Base-by-base conservation (phyloP, 495 filamentous ascomycete species). In the Glarea lozoyensis region DNA sequence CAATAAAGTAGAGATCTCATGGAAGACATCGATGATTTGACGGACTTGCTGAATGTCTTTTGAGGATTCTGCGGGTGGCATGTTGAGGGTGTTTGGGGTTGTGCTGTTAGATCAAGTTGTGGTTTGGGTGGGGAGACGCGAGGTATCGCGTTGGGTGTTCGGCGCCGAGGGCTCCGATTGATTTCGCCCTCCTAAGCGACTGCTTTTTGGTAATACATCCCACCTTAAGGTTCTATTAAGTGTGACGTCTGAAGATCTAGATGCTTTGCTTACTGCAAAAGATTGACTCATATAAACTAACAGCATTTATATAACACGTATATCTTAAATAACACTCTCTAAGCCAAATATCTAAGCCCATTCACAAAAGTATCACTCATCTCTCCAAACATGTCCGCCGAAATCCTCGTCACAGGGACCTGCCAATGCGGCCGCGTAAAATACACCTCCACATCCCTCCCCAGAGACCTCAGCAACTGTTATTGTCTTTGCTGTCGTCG, bases 21-120 rank as follows among this genome's bases (percentile, higher is more conserved):
- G 80, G 36, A 98, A 73, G 45, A 97, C 90, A 63, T 97, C 88
- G 46, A 97, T 88, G 45, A 93, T 86, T 62, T 97, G 88, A 19
- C 88, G 81, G n/a, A 92, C 92, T 40, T 56, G 53, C 16, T 45
- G 15, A 7, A 50, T 48, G 18, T 34, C 40, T 41, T 50, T 48
- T 39, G 49, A 31, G 16, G 52, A 48, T 48, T 50, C 42, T 21
- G 35, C 13, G 20, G 33, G n/a, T 29, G 25, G 7, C 7, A 29
- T 7, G 7, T n/a, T n/a, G n/a, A n/a, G n/a, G 25, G 25, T 29
- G 7, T 7, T 29, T 7, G 25, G 25, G 6, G 38, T 6, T 29
- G 38, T 41, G 4, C 9, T 10, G 38, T 29, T 41, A 10, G 34
- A 37, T 4, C 12, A 3, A 37, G 34, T 10, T 17, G 2, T 13